Base-by-base conservation (phyloP, 1,284 basidiomycete species). In the Melampsora americana region DNA sequence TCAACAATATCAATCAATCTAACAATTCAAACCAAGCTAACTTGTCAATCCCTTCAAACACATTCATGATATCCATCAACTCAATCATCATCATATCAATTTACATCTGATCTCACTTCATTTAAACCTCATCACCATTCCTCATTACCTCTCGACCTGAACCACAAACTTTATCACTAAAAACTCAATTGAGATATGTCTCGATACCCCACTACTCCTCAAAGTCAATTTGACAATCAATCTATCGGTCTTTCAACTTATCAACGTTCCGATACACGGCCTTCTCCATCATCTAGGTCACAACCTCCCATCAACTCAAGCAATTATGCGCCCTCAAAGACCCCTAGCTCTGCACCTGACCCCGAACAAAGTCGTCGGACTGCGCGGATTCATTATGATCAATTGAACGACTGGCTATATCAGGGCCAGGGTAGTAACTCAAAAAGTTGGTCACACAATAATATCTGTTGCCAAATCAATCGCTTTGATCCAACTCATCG, bases 361-460 rank as follows among this genome's bases (percentile, higher is more conserved):
- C 32, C 26, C 18, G 64, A 66, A 28, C 64, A 39, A n/a, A 39
- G 20, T 66, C 30, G 39, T 16, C 18, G 20, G 5, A 66, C 30
- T 39, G 64, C 64, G 5, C n/a, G 35, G 39, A 66, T 66, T 5
- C 39, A 66, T 66, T 66, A 66, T 44, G 30, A 39, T 42, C 12
- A 66, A 26, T n/a, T 66, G 20, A 35, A 66, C n/a, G 11, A 12
- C 20, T 66, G 64, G 64, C 35, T 66, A 2, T 66, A 39, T 26
- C 28, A 66, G n/a, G 64, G 64, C 20, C 12, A 12, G 11, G 39
- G 64, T 7, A 35, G 32, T 32, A n/a, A 35, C 18, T 20, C 64
- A 18, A 66, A 66, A 39, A n/a, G 64, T 66, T 20, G 20, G 39
- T 35, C 35, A 18, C 5, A 28, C 20, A 28, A 18, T n/a, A n/a